These are phyloP conservation scores for Sextonia rubra DNA, from an alignment of 164 flowering plant species.

Conservation along the genomic window DNA sequence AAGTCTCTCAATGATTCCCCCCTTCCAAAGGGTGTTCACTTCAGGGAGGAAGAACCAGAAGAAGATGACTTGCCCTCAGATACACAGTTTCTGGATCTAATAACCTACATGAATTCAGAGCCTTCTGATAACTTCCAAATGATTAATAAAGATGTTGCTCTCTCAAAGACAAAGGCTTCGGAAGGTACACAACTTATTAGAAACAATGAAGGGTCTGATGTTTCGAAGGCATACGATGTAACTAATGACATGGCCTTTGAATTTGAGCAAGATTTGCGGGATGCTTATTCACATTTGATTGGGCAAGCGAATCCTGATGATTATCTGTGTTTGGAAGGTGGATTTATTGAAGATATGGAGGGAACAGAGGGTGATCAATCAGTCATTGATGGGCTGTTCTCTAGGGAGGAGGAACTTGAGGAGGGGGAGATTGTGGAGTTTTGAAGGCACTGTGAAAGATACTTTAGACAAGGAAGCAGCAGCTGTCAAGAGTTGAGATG, in stretches of 20 bases:
- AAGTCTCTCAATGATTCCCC: conserved; percentile 20
- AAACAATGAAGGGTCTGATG: conserved; percentile 2
- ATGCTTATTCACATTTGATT: conserved; percentile 48
- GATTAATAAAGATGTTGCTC: conserved; percentile 10
- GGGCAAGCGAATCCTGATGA: conserved; percentile 54
- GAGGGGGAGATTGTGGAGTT: conserved; percentile 3
- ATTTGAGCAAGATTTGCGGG: conserved; percentile 56
- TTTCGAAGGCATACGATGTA: conserved; percentile 12
- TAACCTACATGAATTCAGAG: conserved; percentile 19
- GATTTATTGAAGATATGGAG: conserved; percentile 21
- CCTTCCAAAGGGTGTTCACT: conserved; percentile 45
- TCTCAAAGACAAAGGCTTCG: not conserved
- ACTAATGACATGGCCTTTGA: conserved; percentile 32
- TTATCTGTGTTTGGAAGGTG: conserved; percentile 51
- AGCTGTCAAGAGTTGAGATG: not conserved
- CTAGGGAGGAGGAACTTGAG: conserved; percentile 30
- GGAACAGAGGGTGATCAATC: conserved; percentile 4
- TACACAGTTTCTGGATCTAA: conserved; percentile 49
- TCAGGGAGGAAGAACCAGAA: conserved; percentile 68
- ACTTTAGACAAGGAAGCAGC: not conserved
- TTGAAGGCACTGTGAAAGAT: not conserved
- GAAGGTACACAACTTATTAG: not conserved
- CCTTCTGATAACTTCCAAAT: conserved; percentile 6
- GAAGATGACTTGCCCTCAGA: conserved; percentile 35
- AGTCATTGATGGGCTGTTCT: conserved; percentile 4